Conservation (phyloP, 805 yeast genomes). For the Candida montana region DNA sequence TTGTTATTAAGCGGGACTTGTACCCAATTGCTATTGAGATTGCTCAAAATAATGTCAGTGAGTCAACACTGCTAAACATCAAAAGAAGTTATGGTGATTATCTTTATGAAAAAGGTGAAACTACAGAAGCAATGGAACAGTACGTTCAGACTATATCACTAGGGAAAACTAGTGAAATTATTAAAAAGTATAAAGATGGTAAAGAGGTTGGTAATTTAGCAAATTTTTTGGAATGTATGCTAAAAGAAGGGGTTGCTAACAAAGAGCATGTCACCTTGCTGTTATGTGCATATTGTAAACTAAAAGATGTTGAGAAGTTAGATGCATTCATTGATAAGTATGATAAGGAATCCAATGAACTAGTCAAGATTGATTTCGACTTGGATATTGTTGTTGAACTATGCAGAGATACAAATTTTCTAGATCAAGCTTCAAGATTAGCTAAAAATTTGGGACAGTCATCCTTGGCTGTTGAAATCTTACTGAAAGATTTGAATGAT, state of each 20-base stretch:
- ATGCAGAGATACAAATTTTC: constrained; percentile 68
- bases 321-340: constrained; percentile 47
- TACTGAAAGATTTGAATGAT: constrained; percentile 58
- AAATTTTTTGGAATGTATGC: constrained; percentile 55
- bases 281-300: constrained; percentile 73
- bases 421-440: constrained; percentile 58
- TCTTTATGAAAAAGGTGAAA: constrained; percentile 60
- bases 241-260: constrained; percentile 51
- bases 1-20: constrained; percentile 62
- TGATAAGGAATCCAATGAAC: constrained; percentile 28
- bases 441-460: constrained; percentile 72
- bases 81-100: constrained; percentile 65
- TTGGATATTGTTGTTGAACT: constrained; percentile 60
- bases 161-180: constrained; percentile 68
- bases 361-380: constrained; percentile 48
- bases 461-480: constrained; percentile 68
- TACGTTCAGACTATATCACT: constrained; percentile 54
- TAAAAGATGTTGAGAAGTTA: constrained; percentile 56
- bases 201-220: constrained; percentile 63
- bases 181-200: constrained; percentile 73
- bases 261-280: constrained; percentile 78
- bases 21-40: constrained; percentile 68
- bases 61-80: constrained; percentile 33
- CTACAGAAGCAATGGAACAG: constrained; percentile 65
- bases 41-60: constrained; percentile 36